Conservation (phyloP, 345 rosid genomes). For the Populus nigra region DNA sequence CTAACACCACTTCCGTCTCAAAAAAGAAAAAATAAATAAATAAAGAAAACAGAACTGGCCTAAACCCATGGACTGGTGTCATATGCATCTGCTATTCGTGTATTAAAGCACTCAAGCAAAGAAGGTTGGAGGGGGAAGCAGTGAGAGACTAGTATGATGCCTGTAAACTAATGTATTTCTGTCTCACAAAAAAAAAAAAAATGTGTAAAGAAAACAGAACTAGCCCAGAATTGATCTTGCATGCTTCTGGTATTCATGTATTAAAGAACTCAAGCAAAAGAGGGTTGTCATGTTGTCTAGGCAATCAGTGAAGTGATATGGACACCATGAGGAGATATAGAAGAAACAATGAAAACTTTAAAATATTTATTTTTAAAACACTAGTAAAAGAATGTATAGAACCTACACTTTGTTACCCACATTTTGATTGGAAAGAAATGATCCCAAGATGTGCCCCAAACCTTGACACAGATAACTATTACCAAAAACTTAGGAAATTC, state of each 20-base stretch:
- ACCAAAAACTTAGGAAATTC: neutral
- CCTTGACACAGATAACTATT: neutral
- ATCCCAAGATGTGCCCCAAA: neutral
- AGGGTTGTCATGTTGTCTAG: neutral
- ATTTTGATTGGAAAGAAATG: neutral
- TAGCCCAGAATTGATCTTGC: neutral
- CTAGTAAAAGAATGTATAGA: neutral
- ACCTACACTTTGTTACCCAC: neutral
- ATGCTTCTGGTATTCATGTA: neutral
- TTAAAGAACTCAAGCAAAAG: neutral
- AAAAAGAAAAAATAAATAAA: no score
- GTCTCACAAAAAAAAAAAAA: no score
- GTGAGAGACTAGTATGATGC: neutral
- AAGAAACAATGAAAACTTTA: neutral
- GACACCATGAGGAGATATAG: neutral
- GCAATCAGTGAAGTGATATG: neutral
- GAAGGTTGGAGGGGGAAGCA: neutral
- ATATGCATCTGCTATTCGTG: neutral
- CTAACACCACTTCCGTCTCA: no score
- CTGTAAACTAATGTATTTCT: neutral
- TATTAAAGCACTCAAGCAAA: neutral
- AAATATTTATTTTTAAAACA: neutral
- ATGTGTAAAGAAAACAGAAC: no score
- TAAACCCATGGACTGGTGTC: neutral
- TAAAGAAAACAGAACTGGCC: neutral